Evolutionary conservation across 257 asterid genomes (phyloP).

Genomic region (Sherardia arvensis): DNA sequence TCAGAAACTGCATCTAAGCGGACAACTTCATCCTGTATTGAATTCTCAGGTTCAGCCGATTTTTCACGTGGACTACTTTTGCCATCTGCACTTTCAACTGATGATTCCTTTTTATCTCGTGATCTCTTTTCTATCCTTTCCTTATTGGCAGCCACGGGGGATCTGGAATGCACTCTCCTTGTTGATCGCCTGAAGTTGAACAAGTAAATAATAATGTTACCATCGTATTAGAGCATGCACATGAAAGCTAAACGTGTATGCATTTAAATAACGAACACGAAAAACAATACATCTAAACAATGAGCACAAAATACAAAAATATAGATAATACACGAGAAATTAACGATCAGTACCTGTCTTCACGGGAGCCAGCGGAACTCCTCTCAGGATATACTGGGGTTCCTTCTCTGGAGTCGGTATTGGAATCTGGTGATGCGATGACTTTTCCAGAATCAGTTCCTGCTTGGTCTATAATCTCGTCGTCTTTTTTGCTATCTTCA

Average conservation of each 20-base stretch:
- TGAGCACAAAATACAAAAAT: background rate
- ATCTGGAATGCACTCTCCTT: conserved; percentile 31
- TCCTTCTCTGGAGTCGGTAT: conserved; percentile 29
- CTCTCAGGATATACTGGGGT: conserved; percentile 18
- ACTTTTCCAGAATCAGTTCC: conserved; percentile 36
- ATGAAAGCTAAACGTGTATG: background rate
- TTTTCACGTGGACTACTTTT: conserved; percentile 36
- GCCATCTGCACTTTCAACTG: conserved; percentile 37
- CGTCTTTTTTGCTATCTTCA: conserved; percentile 25
- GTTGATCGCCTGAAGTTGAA: conserved; percentile 36
- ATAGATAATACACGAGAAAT: background rate
- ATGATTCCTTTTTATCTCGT: conserved; percentile 32
- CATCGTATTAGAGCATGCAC: background rate
- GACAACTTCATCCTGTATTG: conserved; percentile 30
- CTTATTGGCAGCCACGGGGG: conserved; percentile 32
- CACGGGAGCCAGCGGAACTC: conserved; percentile 32
- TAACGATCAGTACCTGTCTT: too few species aligned
- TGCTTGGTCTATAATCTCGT: conserved; percentile 39
- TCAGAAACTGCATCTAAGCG: conserved; percentile 34
- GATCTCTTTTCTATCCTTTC: conserved; percentile 28
- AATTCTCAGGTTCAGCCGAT: conserved; percentile 36
- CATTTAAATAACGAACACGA: background rate
- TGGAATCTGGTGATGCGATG: conserved; percentile 17
- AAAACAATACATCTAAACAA: background rate
- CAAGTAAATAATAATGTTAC: background rate